phyloP scores from a whole-genome alignment of 73 alveolate species.

The Uronychia setigera region DNA sequence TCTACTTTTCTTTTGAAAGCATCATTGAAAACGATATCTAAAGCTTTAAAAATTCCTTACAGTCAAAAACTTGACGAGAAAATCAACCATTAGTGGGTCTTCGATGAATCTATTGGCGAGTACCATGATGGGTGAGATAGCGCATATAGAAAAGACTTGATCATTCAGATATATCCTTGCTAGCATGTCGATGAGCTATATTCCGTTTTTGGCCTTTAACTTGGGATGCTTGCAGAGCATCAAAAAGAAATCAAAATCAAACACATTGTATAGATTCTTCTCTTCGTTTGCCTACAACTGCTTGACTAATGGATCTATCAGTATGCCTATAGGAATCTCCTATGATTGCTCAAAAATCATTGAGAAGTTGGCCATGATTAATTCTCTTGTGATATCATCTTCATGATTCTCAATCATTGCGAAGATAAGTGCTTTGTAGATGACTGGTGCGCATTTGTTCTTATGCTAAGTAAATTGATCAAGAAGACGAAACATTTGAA shows the following conservation, averaged over 20 bases:
- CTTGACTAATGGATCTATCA: constrained; percentile 92
- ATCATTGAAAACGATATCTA: constrained; percentile 14
- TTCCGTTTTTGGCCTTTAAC: constrained; percentile 87
- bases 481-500: constrained; percentile 61
- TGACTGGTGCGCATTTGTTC: constrained; percentile 90
- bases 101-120: constrained; percentile 67
- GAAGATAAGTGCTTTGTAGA: constrained; percentile 89
- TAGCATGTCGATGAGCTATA: constrained; percentile 87
- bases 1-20: constrained; percentile 5
- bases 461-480: constrained; percentile 80
- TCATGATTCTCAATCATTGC: constrained; percentile 91
- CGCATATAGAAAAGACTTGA: constrained; percentile 61
- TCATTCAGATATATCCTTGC: constrained; percentile 91
- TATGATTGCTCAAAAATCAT: constrained; percentile 69
- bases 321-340: constrained; percentile 90
- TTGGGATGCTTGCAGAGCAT: constrained; percentile 92
- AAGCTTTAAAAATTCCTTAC: background rate
- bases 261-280: constrained; percentile 82
- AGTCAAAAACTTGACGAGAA: constrained; percentile 46
- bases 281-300: constrained; percentile 82
- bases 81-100: constrained; percentile 70
- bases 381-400: constrained; percentile 86
- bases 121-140: constrained; percentile 72
- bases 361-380: constrained; percentile 81
- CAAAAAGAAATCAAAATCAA: constrained; percentile 94